phyloP scores from a whole-genome alignment of 176 grass and related monocot species.

The Olyra latifolia region DNA sequence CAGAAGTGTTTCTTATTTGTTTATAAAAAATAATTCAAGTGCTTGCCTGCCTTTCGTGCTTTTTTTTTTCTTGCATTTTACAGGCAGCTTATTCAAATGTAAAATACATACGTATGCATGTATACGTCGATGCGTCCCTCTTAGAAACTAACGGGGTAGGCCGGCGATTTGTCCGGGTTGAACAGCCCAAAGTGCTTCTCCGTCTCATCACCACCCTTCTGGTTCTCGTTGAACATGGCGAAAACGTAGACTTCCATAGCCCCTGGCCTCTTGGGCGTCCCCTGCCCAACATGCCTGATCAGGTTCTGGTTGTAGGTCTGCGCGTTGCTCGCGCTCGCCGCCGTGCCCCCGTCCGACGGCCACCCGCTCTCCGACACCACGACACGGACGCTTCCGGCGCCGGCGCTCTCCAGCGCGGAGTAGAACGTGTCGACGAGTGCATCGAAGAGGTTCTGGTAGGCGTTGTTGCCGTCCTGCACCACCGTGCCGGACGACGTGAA shows the following conservation, averaged over 20 bases:
- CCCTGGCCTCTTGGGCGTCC: constrained; percentile 48
- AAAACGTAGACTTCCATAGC: constrained; percentile 50
- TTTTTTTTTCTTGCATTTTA: background rate
- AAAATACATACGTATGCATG: background rate
- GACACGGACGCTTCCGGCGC: constrained; percentile 28
- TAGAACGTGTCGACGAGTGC: constrained; percentile 46
- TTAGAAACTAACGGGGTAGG: constrained; percentile 56
- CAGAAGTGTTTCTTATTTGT: too few relatives aligned
- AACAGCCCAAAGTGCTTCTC: constrained; percentile 64
- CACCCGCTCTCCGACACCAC: constrained; percentile 68
- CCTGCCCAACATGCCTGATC: constrained; percentile 47
- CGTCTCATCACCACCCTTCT: constrained; percentile 20
- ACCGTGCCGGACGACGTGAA: constrained; percentile 36
- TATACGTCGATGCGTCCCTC: too few relatives aligned
- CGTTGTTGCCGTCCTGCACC: constrained; percentile 23
- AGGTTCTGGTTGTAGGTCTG: constrained; percentile 69
- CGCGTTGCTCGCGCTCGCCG: constrained; percentile 39
- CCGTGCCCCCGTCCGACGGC: constrained; percentile 42
- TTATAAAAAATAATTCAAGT: too few relatives aligned
- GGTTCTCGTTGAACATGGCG: constrained; percentile 74
- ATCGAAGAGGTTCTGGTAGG: constrained; percentile 65
- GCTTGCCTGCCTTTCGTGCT: background rate
- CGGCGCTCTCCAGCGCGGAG: constrained; percentile 40
- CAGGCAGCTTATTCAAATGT: background rate
- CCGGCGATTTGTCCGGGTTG: constrained; percentile 46